A percentile compares a stretch with the other conserved stretches of the same genome.
phyloP scores from a whole-genome alignment of 176 grass and related monocot species.

The Avena sativa region DNA sequence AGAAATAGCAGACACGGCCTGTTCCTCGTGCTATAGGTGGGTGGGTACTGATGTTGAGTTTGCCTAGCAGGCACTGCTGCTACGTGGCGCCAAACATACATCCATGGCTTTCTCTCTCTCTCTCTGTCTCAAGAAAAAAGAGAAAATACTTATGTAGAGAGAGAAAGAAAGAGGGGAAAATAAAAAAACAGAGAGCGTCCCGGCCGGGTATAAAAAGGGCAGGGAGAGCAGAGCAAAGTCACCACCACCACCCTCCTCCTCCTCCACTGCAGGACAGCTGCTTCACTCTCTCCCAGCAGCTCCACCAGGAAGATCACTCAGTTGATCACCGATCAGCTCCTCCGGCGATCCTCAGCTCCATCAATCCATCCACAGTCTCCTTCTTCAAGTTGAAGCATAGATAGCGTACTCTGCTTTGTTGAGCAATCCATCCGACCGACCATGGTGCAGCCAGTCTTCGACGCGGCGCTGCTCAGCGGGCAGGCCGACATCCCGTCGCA shows the following conservation, averaged over 20 bases:
- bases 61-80: too few species aligned
- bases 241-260: neutral
- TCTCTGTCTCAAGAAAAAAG: too few species aligned
- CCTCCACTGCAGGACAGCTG: neutral
- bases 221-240: too few species aligned
- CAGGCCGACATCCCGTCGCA: slow-evolving; percentile 63
- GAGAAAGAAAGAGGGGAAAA: too few species aligned
- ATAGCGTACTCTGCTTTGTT: neutral
- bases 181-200: too few species aligned
- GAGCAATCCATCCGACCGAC: neutral
- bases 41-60: too few species aligned
- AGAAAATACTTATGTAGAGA: too few species aligned
- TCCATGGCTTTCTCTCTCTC: too few species aligned
- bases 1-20: too few species aligned
- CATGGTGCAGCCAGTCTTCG: slow-evolving; percentile 63
- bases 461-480: slow-evolving; percentile 59
- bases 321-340: neutral
- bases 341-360: neutral
- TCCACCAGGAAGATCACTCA: neutral
- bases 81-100: too few species aligned
- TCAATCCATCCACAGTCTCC: neutral
- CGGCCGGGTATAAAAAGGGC: too few species aligned
- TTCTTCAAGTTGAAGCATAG: neutral
- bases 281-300: neutral
- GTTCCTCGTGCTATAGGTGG: too few species aligned